Conservation (phyloP, 2,329 filamentous ascomycete genomes). For the Aplosporella prunicola region DNA sequence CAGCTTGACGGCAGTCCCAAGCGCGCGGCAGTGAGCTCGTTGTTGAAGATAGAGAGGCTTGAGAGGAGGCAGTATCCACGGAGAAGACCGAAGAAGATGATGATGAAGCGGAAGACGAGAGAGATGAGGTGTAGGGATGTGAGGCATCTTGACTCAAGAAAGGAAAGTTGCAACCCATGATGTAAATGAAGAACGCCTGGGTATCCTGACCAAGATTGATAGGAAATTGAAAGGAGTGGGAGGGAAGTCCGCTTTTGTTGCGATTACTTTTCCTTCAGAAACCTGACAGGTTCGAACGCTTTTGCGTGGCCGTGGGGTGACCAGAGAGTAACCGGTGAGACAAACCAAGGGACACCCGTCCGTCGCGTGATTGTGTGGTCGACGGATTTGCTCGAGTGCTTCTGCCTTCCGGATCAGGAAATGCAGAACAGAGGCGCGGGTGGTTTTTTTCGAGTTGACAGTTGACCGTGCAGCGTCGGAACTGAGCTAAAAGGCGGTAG, state of each 20-base stretch:
- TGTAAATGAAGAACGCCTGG: slow-evolving; percentile 15
- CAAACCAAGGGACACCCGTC: slow-evolving; percentile 27
- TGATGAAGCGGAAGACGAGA: slow-evolving; percentile 67
- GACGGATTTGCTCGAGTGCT: slow-evolving; percentile 9
- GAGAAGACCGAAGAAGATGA: slow-evolving; percentile 74
- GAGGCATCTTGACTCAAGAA: slow-evolving; percentile 17
- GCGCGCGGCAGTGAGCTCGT: slow-evolving; percentile 49
- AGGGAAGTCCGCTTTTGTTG: slow-evolving; percentile 12
- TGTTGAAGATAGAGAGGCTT: slow-evolving; percentile 45
- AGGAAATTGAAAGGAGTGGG: slow-evolving; percentile 12
- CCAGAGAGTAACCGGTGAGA: slow-evolving; percentile 30
- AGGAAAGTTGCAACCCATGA: slow-evolving; percentile 29
- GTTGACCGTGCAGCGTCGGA: slow-evolving; percentile 8
- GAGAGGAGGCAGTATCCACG: slow-evolving; percentile 52
- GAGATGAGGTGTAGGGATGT: slow-evolving; percentile 57
- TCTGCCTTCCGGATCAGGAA: slow-evolving; percentile 8
- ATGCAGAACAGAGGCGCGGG: slow-evolving; percentile 5
- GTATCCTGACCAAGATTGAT: slow-evolving; percentile 10
- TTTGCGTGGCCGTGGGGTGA: slow-evolving; percentile 27
- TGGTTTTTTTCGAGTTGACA: slow-evolving; percentile 3
- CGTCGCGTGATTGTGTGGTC: slow-evolving; percentile 24
- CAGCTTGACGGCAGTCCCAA: slow-evolving; percentile 26
- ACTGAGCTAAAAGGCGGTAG: slow-evolving; percentile 3
- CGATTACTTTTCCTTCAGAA: slow-evolving; percentile 11
- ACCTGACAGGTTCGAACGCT: slow-evolving; percentile 14